A percentile compares a stretch with the other conserved stretches of the same genome.
These are phyloP conservation scores for Helicostylum pulchrum DNA, from an alignment of 192 early-diverging fungal species.

Conservation along the genomic window DNA sequence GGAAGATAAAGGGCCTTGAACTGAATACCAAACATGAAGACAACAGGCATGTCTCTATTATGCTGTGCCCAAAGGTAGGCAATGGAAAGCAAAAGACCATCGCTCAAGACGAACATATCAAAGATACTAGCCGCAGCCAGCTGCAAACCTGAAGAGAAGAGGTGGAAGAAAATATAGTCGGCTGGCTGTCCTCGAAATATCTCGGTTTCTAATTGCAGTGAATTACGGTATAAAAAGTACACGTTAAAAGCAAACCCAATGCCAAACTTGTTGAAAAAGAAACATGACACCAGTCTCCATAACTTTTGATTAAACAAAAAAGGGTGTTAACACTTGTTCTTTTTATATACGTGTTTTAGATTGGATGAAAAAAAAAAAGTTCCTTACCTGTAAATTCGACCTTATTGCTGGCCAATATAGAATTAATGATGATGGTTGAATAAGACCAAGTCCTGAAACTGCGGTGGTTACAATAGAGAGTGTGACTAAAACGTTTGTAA, in stretches of 20 bases:
- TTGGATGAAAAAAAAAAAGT: background rate
- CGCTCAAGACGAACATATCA: conserved; percentile 35
- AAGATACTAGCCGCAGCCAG: conserved; percentile 23
- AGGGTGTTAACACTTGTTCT: background rate
- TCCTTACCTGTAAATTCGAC: conserved; percentile 56
- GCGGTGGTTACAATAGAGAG: conserved; percentile 47
- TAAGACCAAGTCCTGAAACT: conserved; percentile 36
- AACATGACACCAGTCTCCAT: conserved; percentile 74
- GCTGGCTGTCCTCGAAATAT: conserved; percentile 65
- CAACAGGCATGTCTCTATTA: conserved; percentile 51
- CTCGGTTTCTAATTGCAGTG: conserved; percentile 63
- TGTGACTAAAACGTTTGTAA: conserved; percentile 57
- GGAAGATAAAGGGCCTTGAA: conserved; percentile 80
- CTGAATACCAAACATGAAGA: conserved; percentile 70
- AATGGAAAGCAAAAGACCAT: conserved; percentile 58
- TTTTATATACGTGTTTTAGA: background rate
- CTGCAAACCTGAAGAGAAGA: conserved; percentile 53
- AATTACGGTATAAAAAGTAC: conserved; percentile 74
- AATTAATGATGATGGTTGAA: conserved; percentile 37
- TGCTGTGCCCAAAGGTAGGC: conserved; percentile 78
- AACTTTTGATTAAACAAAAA: conserved; percentile 38
- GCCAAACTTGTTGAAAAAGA: conserved; percentile 52
- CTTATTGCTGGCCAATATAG: conserved; percentile 53
- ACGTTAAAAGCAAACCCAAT: conserved; percentile 64
- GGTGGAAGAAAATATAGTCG: conserved; percentile 77